Percentiles rank a stretch among this genome's conserved stretches.
phyloP scores from a whole-genome alignment of 441 rosid genomes.

The Omphalea diandra region DNA sequence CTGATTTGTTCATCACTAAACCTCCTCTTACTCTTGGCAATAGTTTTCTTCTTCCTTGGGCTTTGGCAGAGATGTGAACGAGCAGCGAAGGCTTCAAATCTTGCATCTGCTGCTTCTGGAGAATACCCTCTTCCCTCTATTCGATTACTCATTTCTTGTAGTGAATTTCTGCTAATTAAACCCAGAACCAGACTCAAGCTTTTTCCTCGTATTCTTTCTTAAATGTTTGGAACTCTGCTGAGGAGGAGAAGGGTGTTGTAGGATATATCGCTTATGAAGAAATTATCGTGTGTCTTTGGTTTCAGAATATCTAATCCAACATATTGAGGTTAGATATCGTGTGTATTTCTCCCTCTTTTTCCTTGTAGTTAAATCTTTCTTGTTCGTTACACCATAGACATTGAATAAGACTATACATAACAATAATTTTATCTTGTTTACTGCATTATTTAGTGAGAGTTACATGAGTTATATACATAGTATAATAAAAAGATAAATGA shows the following conservation, averaged over 20 bases:
- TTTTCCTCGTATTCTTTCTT: not conserved
- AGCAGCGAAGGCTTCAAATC: slow-evolving; percentile 9
- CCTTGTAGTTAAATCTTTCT: not conserved
- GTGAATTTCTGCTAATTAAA: not conserved
- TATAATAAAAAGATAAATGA: too few relatives aligned
- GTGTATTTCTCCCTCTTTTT: slow-evolving; percentile 22
- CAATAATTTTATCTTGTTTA: too few relatives aligned
- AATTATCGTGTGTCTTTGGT: slow-evolving; percentile 13
- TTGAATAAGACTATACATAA: too few relatives aligned
- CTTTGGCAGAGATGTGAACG: slow-evolving; percentile 10
- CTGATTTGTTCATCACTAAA: slow-evolving; percentile 64
- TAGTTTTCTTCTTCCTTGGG: slow-evolving; percentile 38
- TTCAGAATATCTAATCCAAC: slow-evolving; percentile 19
- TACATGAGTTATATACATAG: too few relatives aligned
- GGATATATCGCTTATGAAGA: slow-evolving; percentile 15
- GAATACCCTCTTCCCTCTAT: slow-evolving; percentile 16
- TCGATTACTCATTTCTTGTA: slow-evolving; percentile 1
- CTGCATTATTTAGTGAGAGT: too few relatives aligned
- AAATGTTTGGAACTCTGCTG: not conserved
- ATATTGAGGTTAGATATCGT: slow-evolving; percentile 24
- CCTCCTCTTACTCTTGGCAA: slow-evolving; percentile 48
- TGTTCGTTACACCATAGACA: too few relatives aligned
- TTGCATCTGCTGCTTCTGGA: slow-evolving; percentile 19
- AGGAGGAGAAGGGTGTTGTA: not conserved
- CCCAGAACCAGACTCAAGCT: not conserved